Conservation (phyloP, 2,329 filamentous ascomycete genomes). For the Hypoxylon sp. region DNA sequence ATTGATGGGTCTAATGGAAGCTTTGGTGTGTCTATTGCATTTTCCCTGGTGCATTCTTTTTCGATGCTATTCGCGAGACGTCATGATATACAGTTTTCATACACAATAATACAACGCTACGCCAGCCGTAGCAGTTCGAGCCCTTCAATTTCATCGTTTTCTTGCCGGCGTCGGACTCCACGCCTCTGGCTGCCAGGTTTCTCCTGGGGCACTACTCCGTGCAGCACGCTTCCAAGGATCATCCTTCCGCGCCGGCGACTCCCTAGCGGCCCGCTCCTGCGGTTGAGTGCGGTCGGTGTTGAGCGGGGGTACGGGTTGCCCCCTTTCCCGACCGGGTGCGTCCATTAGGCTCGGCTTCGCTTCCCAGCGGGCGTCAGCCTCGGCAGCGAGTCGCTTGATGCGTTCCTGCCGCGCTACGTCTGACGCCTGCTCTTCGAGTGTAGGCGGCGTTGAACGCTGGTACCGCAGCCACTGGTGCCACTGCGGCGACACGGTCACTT, state of each 20-base stretch:
- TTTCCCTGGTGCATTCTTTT: conserved; percentile 10
- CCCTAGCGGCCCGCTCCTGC: conserved; percentile 33
- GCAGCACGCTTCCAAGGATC: conserved; percentile 73
- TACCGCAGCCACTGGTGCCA: conserved; percentile 81
- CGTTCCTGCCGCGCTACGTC: conserved; percentile 68
- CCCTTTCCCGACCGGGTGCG: conserved; percentile 47
- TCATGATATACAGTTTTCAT: conserved; percentile 38
- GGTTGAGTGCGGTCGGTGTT: conserved; percentile 44
- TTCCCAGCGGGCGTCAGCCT: conserved; percentile 75
- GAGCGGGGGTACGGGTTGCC: conserved; percentile 52
- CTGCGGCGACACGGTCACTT: conserved; percentile 70
- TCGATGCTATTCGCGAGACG: conserved; percentile 20
- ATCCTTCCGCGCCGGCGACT: conserved; percentile 28
- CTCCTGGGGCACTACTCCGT: conserved; percentile 67
- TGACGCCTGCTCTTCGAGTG: conserved; percentile 68
- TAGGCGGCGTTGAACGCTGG: conserved; percentile 68
- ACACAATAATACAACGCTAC: conserved; percentile 34
- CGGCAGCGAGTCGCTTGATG: conserved; percentile 70
- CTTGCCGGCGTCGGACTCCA: conserved; percentile 67
- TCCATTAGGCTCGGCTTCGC: conserved; percentile 65
- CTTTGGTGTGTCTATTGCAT: conserved; percentile 21
- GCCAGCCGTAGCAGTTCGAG: neutral
- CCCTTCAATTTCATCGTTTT: conserved; percentile 53
- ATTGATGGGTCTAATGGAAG: conserved; percentile 9
- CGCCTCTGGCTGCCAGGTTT: conserved; percentile 76